Conservation (phyloP, 768 basidiomycete species). For the Leucocoprinus leucothites region DNA sequence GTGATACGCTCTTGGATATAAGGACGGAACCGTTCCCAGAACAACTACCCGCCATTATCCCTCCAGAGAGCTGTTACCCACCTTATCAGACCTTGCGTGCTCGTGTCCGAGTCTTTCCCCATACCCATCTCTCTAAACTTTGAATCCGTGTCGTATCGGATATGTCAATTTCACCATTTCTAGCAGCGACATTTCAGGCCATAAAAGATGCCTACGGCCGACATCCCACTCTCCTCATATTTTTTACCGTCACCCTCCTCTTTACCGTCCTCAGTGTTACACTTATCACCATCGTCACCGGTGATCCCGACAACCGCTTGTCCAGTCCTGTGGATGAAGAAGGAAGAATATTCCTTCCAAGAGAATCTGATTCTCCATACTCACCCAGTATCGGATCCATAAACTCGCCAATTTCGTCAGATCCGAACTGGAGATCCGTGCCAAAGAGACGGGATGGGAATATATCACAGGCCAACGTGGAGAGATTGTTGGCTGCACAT, state of each 20-base stretch:
- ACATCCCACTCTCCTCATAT: neutral
- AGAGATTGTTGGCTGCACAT: slow-evolving; percentile 1
- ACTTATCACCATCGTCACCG: neutral
- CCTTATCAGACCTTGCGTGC: too few relatives aligned
- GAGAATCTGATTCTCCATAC: neutral
- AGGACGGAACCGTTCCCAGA: too few relatives aligned
- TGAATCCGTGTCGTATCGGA: neutral
- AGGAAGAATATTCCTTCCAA: neutral
- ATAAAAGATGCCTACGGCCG: neutral
- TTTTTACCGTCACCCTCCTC: neutral
- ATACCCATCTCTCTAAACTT: neutral
- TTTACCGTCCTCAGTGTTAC: neutral
- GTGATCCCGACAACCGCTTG: neutral
- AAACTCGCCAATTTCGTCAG: neutral
- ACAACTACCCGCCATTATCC: too few relatives aligned
- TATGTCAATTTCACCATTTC: neutral
- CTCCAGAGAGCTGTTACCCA: too few relatives aligned
- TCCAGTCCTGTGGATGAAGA: neutral
- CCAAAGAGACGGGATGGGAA: neutral
- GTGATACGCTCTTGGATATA: too few relatives aligned
- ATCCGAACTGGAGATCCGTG: neutral
- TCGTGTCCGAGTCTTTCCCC: neutral
- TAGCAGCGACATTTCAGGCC: neutral
- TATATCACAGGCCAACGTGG: neutral
- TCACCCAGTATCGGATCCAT: neutral